These are phyloP conservation scores for Quercus parvula DNA, from an alignment of 306 rosid genomes.

Conservation along the genomic window DNA sequence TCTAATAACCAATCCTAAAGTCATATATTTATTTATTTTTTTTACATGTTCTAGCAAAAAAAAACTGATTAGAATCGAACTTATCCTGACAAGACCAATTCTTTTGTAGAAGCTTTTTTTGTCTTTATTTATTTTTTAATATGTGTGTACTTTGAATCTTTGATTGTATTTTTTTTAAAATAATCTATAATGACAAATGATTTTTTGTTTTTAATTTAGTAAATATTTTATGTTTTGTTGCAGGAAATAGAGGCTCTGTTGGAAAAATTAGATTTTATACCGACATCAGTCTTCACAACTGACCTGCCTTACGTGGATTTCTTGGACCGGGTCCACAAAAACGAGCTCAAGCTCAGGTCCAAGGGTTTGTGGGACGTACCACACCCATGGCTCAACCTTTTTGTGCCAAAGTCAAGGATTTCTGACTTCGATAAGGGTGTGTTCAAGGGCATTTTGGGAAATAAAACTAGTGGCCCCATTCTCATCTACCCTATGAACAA, in stretches of 20 bases:
- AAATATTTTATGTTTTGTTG: background rate
- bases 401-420: conserved; percentile 89
- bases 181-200: background rate
- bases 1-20: background rate
- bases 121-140: background rate
- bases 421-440: conserved; percentile 77
- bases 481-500: conserved; percentile 97
- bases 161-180: background rate
- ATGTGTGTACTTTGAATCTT: conserved; percentile 8
- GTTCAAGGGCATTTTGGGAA: conserved; percentile 87
- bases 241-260: conserved; percentile 69
- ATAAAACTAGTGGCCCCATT: conserved; percentile 92
- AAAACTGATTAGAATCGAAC: conserved; percentile 14
- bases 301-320: conserved; percentile 86
- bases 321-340: conserved; percentile 88
- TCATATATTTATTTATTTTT: background rate
- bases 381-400: conserved; percentile 98
- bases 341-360: conserved; percentile 85
- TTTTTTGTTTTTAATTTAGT: background rate
- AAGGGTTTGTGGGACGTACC: conserved; percentile 92
- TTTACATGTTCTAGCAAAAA: too few species aligned
- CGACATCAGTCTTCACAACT: conserved; percentile 70
- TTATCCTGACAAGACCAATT: conserved; percentile 37
- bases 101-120: conserved; percentile 22
- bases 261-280: conserved; percentile 58